These are phyloP conservation scores for Thelephora terrestris DNA, from an alignment of 1,284 basidiomycete genomes.

Conservation along the genomic window DNA sequence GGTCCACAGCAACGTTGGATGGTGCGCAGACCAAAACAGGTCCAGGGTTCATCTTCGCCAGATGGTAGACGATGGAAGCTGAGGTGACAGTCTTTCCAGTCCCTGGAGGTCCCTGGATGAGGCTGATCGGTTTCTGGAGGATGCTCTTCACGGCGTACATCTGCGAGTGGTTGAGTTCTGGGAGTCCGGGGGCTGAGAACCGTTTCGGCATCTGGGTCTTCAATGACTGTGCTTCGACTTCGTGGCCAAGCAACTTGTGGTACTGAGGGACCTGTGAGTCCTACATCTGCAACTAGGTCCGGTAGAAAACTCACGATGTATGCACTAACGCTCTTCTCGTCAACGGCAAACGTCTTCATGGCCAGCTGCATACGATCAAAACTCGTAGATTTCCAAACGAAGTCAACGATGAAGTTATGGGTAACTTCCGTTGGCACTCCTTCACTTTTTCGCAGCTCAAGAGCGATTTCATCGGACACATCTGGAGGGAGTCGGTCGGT, in stretches of 20 bases:
- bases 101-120: constrained; percentile 98
- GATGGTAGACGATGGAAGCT: constrained; percentile 98
- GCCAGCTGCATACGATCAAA: constrained; percentile 99
- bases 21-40: constrained; percentile 99
- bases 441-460: constrained; percentile 86
- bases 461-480: constrained; percentile 93
- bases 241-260: constrained; percentile 96
- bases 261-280: constrained; percentile 45
- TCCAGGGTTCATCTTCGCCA: constrained; percentile 99
- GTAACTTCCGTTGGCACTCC: constrained; percentile 94
- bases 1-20: constrained; percentile 99
- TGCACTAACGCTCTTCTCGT: constrained; percentile 97
- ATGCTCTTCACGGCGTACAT: constrained; percentile 99
- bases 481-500: constrained; percentile 40
- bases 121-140: constrained; percentile 93
- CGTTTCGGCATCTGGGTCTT: constrained; percentile 92
- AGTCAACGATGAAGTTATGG: constrained; percentile 93
- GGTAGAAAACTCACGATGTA: constrained; percentile 68
- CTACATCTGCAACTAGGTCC: constrained; percentile 2
- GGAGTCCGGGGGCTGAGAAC: constrained; percentile 94
- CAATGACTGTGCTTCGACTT: constrained; percentile 84
- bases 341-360: constrained; percentile 99
- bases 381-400: constrained; percentile 99
- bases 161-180: constrained; percentile 98
- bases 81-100: constrained; percentile 99